Evolutionary conservation across 108 stramenopile genomes (phyloP).

Genomic region (Skeletonema potamos): DNA sequence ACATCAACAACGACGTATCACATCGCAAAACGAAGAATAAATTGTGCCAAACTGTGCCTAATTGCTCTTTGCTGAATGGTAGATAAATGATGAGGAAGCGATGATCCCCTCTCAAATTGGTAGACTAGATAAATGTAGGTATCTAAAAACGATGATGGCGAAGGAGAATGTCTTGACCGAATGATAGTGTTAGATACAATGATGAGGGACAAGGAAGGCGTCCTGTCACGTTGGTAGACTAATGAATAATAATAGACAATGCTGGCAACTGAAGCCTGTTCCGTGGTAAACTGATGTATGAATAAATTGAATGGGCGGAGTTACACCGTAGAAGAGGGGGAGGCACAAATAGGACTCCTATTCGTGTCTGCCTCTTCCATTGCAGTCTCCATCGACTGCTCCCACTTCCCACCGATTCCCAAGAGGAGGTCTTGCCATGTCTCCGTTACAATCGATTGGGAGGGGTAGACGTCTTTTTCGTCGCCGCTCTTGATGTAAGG

Average conservation of each 20-base stretch:
- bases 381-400: neutral
- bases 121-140: neutral
- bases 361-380: neutral
- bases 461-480: neutral
- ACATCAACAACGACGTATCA: no score
- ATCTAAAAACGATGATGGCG: neutral
- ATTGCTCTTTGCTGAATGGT: neutral
- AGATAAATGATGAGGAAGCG: neutral
- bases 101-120: neutral
- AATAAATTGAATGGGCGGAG: neutral
- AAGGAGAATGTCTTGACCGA: neutral
- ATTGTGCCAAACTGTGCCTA: neutral
- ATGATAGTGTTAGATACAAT: neutral
- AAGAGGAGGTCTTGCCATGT: neutral
- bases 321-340: neutral
- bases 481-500: neutral
- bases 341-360: neutral
- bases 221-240: neutral
- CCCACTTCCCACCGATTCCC: neutral
- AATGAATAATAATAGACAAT: neutral
- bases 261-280: neutral
- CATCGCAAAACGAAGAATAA: no score
- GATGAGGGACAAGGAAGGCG: neutral
- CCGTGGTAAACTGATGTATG: neutral
- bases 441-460: neutral